Conservation (phyloP, 2,329 filamentous ascomycete genomes). For the Penicillium sp. region DNA sequence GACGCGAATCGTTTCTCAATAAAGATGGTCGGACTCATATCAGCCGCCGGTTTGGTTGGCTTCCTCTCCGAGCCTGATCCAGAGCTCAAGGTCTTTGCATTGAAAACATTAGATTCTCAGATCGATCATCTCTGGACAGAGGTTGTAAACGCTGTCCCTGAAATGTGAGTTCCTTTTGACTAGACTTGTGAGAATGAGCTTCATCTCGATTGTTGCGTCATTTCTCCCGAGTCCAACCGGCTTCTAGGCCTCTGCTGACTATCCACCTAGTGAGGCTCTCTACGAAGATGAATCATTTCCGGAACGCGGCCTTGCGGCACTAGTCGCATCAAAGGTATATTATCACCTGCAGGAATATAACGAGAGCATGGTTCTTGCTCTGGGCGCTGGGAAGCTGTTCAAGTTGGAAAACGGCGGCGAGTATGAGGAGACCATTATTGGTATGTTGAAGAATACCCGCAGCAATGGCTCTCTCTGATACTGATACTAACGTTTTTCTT, state of each 20-base stretch:
- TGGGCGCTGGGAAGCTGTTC: constrained; percentile 92
- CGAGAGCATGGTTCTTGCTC: constrained; percentile 97
- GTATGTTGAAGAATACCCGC: constrained; percentile 39
- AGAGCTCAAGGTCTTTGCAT: constrained; percentile 89
- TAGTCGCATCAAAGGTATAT: constrained; percentile 96
- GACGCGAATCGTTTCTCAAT: constrained; percentile 15
- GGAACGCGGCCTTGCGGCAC: constrained; percentile 86
- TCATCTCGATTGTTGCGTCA: constrained; percentile 2
- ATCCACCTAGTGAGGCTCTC: constrained; percentile 72
- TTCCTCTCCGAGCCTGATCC: constrained; percentile 93
- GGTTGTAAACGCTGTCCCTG: constrained; percentile 83
- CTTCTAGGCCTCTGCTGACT: constrained; percentile 14
- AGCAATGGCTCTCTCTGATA: neutral
- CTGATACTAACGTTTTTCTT: neutral
- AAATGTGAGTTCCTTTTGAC: constrained; percentile 68
- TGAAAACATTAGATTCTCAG: constrained; percentile 92
- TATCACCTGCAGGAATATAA: constrained; percentile 99
- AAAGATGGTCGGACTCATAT: constrained; percentile 87
- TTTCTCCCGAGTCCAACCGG: constrained; percentile 3
- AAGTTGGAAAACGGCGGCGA: constrained; percentile 86
- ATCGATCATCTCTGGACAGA: constrained; percentile 98
- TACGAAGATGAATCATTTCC: constrained; percentile 96
- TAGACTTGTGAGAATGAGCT: neutral
- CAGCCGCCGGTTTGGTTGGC: constrained; percentile 89
- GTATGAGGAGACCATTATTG: constrained; percentile 98